These are phyloP conservation scores for Cladorrhinum samala DNA, from an alignment of 495 filamentous ascomycete species.

Conservation along the genomic window DNA sequence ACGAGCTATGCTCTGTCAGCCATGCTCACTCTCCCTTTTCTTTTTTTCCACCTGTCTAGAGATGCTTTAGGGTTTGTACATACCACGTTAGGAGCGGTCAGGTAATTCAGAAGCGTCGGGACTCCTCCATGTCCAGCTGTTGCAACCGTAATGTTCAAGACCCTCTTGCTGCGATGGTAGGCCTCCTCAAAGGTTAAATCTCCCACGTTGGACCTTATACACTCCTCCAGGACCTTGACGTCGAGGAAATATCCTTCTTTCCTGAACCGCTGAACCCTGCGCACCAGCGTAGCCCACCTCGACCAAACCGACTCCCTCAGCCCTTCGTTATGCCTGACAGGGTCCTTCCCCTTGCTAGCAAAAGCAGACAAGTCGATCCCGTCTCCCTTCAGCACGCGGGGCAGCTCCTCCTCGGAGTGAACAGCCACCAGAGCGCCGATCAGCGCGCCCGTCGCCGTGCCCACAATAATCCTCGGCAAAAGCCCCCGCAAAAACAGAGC, in stretches of 20 bases:
- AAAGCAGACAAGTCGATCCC: slow-evolving; percentile 83
- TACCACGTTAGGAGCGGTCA: slow-evolving; percentile 92
- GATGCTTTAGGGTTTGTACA: slow-evolving; percentile 38
- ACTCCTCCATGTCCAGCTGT: slow-evolving; percentile 66
- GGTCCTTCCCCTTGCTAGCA: slow-evolving; percentile 34
- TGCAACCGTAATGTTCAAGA: slow-evolving; percentile 88
- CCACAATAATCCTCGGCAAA: slow-evolving; percentile 83
- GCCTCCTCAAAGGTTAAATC: slow-evolving; percentile 94
- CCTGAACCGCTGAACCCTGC: slow-evolving; percentile 60
- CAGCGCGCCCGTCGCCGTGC: slow-evolving; percentile 83
- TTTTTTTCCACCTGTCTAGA: too few relatives aligned
- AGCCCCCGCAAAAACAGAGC: slow-evolving; percentile 79
- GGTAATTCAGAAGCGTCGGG: slow-evolving; percentile 83
- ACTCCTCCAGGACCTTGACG: slow-evolving; percentile 73
- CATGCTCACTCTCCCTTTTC: background rate
- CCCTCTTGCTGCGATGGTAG: slow-evolving; percentile 74
- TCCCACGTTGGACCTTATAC: slow-evolving; percentile 77
- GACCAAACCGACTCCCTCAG: slow-evolving; percentile 26
- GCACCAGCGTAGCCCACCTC: slow-evolving; percentile 51
- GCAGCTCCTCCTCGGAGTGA: slow-evolving; percentile 81
- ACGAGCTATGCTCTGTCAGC: slow-evolving; percentile 52
- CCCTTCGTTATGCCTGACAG: slow-evolving; percentile 8
- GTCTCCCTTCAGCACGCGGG: slow-evolving; percentile 66
- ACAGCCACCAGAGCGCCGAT: slow-evolving; percentile 87
- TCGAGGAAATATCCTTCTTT: slow-evolving; percentile 79